Base-by-base conservation (phyloP, 306 rosid genomes). In the Rosa multiflora region DNA sequence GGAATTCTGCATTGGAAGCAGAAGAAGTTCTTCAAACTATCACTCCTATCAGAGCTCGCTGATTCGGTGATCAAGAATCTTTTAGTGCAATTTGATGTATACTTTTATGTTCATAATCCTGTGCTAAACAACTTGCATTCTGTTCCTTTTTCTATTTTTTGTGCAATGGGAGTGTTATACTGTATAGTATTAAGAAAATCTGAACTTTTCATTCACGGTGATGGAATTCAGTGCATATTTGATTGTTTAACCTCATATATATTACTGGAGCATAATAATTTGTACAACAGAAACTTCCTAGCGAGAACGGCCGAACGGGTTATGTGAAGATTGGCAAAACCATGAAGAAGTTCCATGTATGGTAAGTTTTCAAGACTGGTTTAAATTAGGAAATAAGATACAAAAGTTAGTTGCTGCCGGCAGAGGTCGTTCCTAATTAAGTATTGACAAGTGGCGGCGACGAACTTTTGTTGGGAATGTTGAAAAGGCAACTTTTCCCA, bases 1-100 rank as follows among this genome's bases (percentile, higher is more conserved):
- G 73, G 67, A 63, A 64, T 63, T 40, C 58, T 6, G 58, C 58
- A 35, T 32, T 66, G 26, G 83, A 73, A 64, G 59, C 47, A 63
- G 68, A 73, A 2, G 78, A 63, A 80, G 69, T 75, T 58, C 6
- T 8, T 51, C 74, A 73, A 62, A 66, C 64, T 43, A 42, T 64
- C 46, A 52, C 26, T 66, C 79, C 79, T 35, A 35, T 80, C 74
- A 73, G 17, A 32, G 83, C 83, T 74, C 79, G 83, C 40, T 80
- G 67, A 73, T 72, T 74, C 53, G 23, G 37, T 39, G 76, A 51
- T 42, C 64, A 37, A 13, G 35, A 52, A 73, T 7, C 37, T 73
- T 2, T 32, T 17, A 40, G 40, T 11, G 40, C 51, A n/a, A 74
- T 35, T 40, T 14, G 15, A 21, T 40, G 48, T 73, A 47, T 40